phyloP scores from a whole-genome alignment of 192 early-diverging fungal genomes.

The Backusella mclennaniae region DNA sequence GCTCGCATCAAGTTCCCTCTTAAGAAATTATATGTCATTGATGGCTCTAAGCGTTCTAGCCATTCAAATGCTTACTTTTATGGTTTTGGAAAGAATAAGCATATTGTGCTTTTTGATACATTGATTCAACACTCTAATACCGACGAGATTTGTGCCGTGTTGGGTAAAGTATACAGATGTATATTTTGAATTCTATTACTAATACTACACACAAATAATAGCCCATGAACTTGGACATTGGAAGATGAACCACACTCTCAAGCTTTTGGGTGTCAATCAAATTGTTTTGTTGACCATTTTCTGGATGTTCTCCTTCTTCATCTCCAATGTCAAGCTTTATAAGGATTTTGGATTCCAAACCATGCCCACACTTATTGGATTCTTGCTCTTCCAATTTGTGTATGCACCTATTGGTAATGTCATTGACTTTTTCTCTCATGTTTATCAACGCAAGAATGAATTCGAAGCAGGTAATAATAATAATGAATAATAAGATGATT shows the following conservation, averaged over 20 bases:
- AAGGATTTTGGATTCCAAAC: constrained; percentile 80
- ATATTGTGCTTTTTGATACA: constrained; percentile 94
- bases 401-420: constrained; percentile 80
- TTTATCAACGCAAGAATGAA: constrained; percentile 83
- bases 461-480: constrained; percentile 70
- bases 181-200: not conserved
- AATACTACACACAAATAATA: constrained; percentile 13
- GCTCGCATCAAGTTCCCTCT: constrained; percentile 84
- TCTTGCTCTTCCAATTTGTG: constrained; percentile 86
- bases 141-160: constrained; percentile 89
- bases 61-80: constrained; percentile 98
- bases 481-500: not conserved
- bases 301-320: constrained; percentile 75
- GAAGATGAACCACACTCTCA: constrained; percentile 81
- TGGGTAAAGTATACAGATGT: constrained; percentile 56
- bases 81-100: constrained; percentile 95
- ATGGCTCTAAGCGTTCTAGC: constrained; percentile 85
- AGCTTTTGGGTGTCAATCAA: constrained; percentile 71
- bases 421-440: constrained; percentile 73
- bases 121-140: constrained; percentile 78
- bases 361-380: constrained; percentile 83
- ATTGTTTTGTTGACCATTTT: constrained; percentile 74
- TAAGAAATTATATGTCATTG: constrained; percentile 94
- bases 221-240: constrained; percentile 98
- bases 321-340: constrained; percentile 77